Conservation (phyloP, 164 flowering plant genomes). For the Piper betle region DNA sequence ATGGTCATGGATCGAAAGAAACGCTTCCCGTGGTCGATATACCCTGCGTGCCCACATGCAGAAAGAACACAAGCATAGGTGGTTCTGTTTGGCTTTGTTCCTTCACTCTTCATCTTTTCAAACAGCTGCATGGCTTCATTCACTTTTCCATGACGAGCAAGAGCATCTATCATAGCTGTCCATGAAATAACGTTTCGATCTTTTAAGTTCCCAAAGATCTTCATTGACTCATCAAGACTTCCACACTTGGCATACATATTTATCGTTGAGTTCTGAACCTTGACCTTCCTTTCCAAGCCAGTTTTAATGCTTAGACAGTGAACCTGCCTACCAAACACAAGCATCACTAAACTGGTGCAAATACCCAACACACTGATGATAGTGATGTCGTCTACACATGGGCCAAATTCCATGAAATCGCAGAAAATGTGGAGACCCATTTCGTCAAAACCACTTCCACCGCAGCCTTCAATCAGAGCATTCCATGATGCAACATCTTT, state of each 20-base stretch:
- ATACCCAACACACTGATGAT: constrained; percentile 9
- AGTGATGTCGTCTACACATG: constrained; percentile 13
- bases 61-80: constrained; percentile 14
- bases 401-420: constrained; percentile 7
- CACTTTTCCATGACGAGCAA: constrained; percentile 17
- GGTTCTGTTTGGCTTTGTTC: constrained; percentile 12
- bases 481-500: constrained; percentile 19
- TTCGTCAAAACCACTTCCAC: constrained; percentile 10
- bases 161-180: constrained; percentile 17
- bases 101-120: constrained; percentile 13
- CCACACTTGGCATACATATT: constrained; percentile 21
- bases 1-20: constrained; percentile 13
- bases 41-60: constrained; percentile 13
- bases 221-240: constrained; percentile 12
- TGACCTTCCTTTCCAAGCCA: constrained; percentile 5
- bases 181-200: constrained; percentile 14
- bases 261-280: constrained; percentile 11
- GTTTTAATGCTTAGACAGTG: constrained; percentile 7
- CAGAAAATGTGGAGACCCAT: constrained; percentile 12
- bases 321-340: constrained; percentile 11
- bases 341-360: constrained; percentile 14
- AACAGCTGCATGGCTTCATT: constrained; percentile 8
- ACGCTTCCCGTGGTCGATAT: constrained; percentile 8
- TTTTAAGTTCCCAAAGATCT: constrained; percentile 7
- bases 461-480: constrained; percentile 14